Evolutionary conservation across 2,329 filamentous ascomycete genomes (phyloP), one percentile per base, ranked within the genome.

Genomic region (Trichoderma sp.): DNA sequence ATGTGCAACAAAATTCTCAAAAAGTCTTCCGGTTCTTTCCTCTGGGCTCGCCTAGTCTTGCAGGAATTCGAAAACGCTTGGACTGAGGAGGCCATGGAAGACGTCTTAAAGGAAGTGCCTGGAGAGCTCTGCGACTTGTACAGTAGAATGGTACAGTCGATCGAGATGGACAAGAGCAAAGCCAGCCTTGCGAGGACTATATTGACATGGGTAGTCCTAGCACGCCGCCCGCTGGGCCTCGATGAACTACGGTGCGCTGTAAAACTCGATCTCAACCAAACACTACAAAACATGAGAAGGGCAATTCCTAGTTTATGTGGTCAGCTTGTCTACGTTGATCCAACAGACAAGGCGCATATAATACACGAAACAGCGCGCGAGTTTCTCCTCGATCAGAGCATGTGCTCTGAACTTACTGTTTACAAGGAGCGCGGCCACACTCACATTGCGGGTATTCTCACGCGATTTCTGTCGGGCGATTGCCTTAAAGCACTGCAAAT

Each of bases 1-100:
- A 66, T 66, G 63, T 66, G 63, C 24, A 56, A 66, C 21, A 66
- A 12, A 18, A 66, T 73, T 34, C 32, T 73, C 15, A 15, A 51
- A 39, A 71, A 61, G 6, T 73, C 71, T 15, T 68, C 72, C 1
- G 69, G 63, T 6, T 71, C 69, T 4, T 73, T 69, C 21, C 39
- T 68, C 8, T 68, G 63, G 63, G 30, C 58, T 11, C 63, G 62
- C 6, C 69, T 71, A 14, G 69, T 73, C 18, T 30, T 71, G 6
- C 36, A 73, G n/a, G 73, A 66, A 26, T 34, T 69, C 2, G 65
- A 72, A 63, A 60, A 30, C 14, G 62, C 65, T 5, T 66, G 62
- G 34, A 72, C 53, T 1, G 24, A 72, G 26, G 62, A 72, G 26
- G 60, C 70, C 15, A 62, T 71, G 47, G 71, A 72, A 6, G 57